Evolutionary conservation across 768 basidiomycete species (phyloP).

Genomic region (Leucocoprinus leucothites): DNA sequence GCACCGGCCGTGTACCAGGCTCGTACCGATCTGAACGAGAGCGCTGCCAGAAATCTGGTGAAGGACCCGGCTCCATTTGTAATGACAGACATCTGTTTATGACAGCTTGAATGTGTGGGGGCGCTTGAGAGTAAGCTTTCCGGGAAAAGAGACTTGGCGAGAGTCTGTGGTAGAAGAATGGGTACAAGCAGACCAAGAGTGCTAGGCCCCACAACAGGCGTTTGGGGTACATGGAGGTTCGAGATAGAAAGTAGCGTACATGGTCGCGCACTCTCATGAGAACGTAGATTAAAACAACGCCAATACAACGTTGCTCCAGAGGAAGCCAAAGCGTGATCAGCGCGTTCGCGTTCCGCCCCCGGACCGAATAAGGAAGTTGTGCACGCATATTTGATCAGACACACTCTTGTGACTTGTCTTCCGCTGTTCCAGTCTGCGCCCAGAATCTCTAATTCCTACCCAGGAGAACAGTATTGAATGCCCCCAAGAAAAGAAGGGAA

Average conservation of each 20-base stretch:
- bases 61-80: conserved; percentile 37
- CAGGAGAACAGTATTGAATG: conserved; percentile 21
- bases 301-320: conserved; percentile 8
- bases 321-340: not conserved
- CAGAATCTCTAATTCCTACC: too few species aligned
- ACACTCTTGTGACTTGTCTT: not conserved
- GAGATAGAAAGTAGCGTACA: not conserved
- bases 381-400: conserved; percentile 3
- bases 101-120: conserved; percentile 24
- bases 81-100: conserved; percentile 44
- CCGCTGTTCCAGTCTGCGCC: not conserved
- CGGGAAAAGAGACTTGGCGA: not conserved
- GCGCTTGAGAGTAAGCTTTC: conserved; percentile 5
- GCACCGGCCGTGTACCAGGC: conserved; percentile 55
- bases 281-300: conserved; percentile 8
- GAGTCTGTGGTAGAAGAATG: not conserved
- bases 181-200: conserved; percentile 1
- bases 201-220: not conserved
- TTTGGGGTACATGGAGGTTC: conserved; percentile 8
- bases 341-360: not conserved
- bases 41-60: conserved; percentile 44
- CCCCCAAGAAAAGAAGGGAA: conserved; percentile 33
- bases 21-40: conserved; percentile 63
- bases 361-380: conserved; percentile 4
- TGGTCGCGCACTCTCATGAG: not conserved